phyloP scores from a whole-genome alignment of 768 basidiomycete species.

The Tylopilus sp. region DNA sequence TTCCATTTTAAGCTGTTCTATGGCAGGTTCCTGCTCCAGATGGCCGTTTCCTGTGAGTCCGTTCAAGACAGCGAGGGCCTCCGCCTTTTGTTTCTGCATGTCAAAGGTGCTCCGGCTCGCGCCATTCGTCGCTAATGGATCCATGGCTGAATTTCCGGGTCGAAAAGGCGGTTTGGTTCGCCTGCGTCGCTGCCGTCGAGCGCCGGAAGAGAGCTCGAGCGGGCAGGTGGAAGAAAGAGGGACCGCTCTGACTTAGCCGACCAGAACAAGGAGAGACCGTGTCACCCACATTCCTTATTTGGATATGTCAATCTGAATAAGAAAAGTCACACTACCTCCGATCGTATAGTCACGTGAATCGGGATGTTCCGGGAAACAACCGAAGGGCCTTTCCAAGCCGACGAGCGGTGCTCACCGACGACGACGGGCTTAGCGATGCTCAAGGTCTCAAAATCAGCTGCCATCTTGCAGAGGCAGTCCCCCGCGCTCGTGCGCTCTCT shows the following conservation, averaged over 20 bases:
- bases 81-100: slow-evolving; percentile 29
- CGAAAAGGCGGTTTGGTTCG: neutral
- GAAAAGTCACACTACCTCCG: slow-evolving; percentile 9
- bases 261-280: slow-evolving; percentile 14
- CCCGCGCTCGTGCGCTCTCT: slow-evolving; percentile 32
- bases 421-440: slow-evolving; percentile 23
- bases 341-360: slow-evolving; percentile 11
- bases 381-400: neutral
- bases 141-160: slow-evolving; percentile 10
- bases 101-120: slow-evolving; percentile 15
- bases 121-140: slow-evolving; percentile 12
- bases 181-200: slow-evolving; percentile 7
- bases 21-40: slow-evolving; percentile 34
- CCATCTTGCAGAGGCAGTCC: slow-evolving; percentile 18
- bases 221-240: neutral
- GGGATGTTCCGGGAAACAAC: slow-evolving; percentile 17
- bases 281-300: slow-evolving; percentile 7
- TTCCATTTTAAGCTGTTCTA: slow-evolving; percentile 67
- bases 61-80: slow-evolving; percentile 28
- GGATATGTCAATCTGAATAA: slow-evolving; percentile 3
- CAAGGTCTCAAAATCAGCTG: slow-evolving; percentile 26
- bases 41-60: slow-evolving; percentile 34
- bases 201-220: neutral
- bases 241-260: slow-evolving; percentile 3
- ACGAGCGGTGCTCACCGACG: slow-evolving; percentile 4